phyloP scores from a whole-genome alignment of 306 rosid genomes.

The Betula pendula region DNA sequence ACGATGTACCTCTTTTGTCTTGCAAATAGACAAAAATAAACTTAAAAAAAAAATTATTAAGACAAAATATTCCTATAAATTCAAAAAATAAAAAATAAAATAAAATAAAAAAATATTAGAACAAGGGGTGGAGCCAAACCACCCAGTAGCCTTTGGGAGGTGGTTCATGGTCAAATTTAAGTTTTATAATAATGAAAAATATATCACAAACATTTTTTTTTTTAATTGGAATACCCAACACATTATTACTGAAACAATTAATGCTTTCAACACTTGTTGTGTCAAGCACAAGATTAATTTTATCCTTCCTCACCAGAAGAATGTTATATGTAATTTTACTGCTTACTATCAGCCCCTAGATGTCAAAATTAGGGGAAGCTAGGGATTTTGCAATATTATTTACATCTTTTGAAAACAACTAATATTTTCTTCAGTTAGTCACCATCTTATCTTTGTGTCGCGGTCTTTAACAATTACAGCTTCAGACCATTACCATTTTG shows the following conservation, averaged over 20 bases:
- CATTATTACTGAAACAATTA: no score
- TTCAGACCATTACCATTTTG: conserved; percentile 60
- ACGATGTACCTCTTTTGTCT: no score
- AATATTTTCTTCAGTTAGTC: background rate
- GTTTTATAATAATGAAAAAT: no score
- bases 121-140: no score
- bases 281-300: background rate
- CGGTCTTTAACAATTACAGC: conserved; percentile 42
- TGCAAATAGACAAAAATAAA: no score
- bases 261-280: background rate
- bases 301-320: background rate
- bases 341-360: background rate
- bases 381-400: conserved; percentile 5
- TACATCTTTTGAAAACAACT: background rate
- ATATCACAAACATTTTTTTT: no score
- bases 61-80: no score
- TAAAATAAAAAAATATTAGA: no score
- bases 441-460: conserved; percentile 3
- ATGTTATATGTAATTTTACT: background rate
- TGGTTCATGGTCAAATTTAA: background rate
- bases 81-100: no score
- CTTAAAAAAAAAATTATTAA: no score
- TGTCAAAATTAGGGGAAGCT: background rate
- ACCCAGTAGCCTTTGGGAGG: no score
- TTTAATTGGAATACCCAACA: background rate